These are phyloP conservation scores for Pleurostoma richardsiae DNA, from an alignment of 2,329 filamentous ascomycete genomes.

Conservation along the genomic window DNA sequence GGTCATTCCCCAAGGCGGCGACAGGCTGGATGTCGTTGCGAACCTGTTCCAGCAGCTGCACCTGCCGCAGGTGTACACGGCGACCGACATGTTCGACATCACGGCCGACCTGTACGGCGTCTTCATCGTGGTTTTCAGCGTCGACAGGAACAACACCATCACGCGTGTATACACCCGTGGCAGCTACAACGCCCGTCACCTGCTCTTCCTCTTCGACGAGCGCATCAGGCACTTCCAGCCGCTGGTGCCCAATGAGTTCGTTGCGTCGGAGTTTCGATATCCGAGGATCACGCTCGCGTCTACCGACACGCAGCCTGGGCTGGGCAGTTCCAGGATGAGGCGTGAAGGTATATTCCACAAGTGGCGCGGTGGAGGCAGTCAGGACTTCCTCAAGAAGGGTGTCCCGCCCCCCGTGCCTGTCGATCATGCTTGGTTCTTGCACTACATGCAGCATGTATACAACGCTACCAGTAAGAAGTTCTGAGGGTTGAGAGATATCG, in stretches of 20 bases:
- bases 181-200: constrained; percentile 23
- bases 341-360: too few species aligned
- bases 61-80: constrained; percentile 20
- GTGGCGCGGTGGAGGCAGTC: too few species aligned
- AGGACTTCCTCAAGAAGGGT: too few species aligned
- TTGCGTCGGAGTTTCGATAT: constrained; percentile 24
- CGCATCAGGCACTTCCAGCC: constrained; percentile 22
- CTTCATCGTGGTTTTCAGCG: constrained; percentile 23
- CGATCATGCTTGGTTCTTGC: too few species aligned
- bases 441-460: too few species aligned
- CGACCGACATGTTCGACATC: constrained; percentile 20
- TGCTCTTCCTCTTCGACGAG: constrained; percentile 20
- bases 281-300: constrained; percentile 18
- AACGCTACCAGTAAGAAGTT: too few species aligned
- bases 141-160: constrained; percentile 8
- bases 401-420: too few species aligned
- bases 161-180: constrained; percentile 20
- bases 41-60: constrained; percentile 25
- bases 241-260: constrained; percentile 23
- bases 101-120: constrained; percentile 27
- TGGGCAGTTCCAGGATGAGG: neutral
- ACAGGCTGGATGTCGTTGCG: neutral
- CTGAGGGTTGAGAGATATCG: too few species aligned
- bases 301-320: neutral
- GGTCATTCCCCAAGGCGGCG: neutral